Evolutionary conservation across 2,329 filamentous ascomycete species (phyloP).

Genomic region (Colletotrichum sp.): DNA sequence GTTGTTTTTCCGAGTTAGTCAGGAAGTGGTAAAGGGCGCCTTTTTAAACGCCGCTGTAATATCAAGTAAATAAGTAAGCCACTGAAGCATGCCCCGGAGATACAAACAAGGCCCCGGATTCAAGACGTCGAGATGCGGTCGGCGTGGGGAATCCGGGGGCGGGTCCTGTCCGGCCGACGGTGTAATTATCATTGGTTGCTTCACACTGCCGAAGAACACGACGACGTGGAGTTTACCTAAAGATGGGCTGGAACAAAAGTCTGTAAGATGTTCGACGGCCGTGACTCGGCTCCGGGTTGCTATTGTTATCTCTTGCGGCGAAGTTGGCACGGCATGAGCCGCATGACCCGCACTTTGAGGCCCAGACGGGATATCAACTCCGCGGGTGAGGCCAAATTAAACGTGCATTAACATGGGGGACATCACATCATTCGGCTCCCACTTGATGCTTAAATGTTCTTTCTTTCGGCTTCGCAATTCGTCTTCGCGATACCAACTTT

Average conservation of each 20-base stretch:
- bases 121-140: not conserved
- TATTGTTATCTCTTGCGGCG: fast-evolving
- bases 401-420: not conserved
- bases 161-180: not conserved
- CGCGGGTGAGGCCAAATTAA: not conserved
- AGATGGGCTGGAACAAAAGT: too few species aligned
- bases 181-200: not conserved
- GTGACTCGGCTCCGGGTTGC: not conserved
- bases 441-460: not conserved
- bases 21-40: fast-evolving
- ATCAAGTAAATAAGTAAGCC: too few species aligned
- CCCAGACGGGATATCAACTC: not conserved
- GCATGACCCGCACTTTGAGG: too few species aligned
- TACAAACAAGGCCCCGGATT: too few species aligned
- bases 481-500: fast-evolving
- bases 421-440: not conserved
- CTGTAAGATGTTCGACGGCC: too few species aligned
- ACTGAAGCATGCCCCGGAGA: too few species aligned
- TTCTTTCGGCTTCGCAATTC: not conserved
- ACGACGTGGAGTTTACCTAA: not conserved
- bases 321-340: fast-evolving
- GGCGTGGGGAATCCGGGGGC: not conserved
- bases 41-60: not conserved
- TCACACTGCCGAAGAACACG: not conserved
- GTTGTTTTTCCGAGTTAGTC: not conserved